phyloP scores from a whole-genome alignment of 2,329 filamentous ascomycete species.

The Phyllosticta citrichinensis region DNA sequence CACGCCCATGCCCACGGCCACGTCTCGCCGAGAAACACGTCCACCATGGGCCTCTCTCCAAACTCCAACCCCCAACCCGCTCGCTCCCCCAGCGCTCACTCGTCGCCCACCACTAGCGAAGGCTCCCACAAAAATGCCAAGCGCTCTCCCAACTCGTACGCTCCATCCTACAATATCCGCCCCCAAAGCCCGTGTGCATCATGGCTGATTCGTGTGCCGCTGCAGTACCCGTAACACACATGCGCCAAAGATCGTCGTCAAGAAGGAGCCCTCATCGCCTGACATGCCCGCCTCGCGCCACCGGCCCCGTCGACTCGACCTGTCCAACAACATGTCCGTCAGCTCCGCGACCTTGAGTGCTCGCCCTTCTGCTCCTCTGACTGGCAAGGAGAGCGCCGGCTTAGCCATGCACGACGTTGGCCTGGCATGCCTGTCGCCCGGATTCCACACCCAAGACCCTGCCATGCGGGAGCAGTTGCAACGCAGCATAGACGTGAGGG shows the following conservation, averaged over 20 bases:
- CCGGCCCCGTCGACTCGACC: slow-evolving; percentile 65
- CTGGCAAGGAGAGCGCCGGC: slow-evolving; percentile 60
- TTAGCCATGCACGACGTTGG: slow-evolving; percentile 86
- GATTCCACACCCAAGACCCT: slow-evolving; percentile 94
- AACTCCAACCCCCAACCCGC: slow-evolving; percentile 20
- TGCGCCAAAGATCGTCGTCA: slow-evolving; percentile 77
- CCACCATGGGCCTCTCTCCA: slow-evolving; percentile 29
- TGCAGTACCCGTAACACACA: slow-evolving; percentile 44
- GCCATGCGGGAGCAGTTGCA: slow-evolving; percentile 92
- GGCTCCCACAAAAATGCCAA: slow-evolving; percentile 38
- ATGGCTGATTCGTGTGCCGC: slow-evolving; percentile 12
- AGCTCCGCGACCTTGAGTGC: slow-evolving; percentile 43
- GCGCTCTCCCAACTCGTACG: slow-evolving; percentile 43
- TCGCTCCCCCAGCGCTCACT: slow-evolving; percentile 31
- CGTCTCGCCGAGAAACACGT: slow-evolving; percentile 33
- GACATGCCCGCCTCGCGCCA: slow-evolving; percentile 64
- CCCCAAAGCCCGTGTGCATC: slow-evolving; percentile 10
- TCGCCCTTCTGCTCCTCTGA: slow-evolving; percentile 62
- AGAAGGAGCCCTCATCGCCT: slow-evolving; percentile 89
- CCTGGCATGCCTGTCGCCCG: slow-evolving; percentile 85
- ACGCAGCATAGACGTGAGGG: slow-evolving; percentile 82
- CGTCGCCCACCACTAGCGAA: slow-evolving; percentile 21
- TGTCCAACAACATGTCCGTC: slow-evolving; percentile 47
- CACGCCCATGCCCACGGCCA: background rate
- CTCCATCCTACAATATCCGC: slow-evolving; percentile 12